These are phyloP conservation scores for Cystofilobasidium bisporidii DNA, from an alignment of 768 basidiomycete species.

Conservation along the genomic window DNA sequence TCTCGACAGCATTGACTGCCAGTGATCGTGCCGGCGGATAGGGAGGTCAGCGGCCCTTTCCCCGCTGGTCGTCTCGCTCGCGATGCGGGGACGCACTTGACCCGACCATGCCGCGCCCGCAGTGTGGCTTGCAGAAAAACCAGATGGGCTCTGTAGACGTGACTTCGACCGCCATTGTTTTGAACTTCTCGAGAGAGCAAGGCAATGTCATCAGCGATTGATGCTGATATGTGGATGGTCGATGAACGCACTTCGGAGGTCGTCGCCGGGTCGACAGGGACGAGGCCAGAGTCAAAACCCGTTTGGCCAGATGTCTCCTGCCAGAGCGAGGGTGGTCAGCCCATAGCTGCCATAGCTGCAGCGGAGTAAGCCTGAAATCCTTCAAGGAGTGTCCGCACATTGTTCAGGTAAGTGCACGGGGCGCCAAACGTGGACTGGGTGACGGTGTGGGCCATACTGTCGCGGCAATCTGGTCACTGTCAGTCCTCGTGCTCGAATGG, in stretches of 20 bases:
- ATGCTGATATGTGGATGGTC: too few species aligned
- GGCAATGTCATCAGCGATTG: too few species aligned
- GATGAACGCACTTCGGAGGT: not conserved
- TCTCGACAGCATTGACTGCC: not conserved
- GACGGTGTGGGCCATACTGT: not conserved
- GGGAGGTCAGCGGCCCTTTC: too few species aligned
- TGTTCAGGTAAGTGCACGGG: not conserved
- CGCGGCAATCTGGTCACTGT: not conserved
- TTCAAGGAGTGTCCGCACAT: not conserved
- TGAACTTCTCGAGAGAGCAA: not conserved
- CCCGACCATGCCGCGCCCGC: not conserved
- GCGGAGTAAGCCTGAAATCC: too few species aligned
- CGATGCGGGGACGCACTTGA: not conserved
- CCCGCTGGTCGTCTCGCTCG: not conserved
- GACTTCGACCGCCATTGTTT: not conserved
- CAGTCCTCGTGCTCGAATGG: not conserved
- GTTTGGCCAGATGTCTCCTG: not conserved
- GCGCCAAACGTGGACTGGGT: not conserved
- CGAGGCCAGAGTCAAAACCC: not conserved
- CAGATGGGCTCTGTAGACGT: not conserved
- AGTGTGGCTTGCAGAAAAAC: constrained; percentile 2
- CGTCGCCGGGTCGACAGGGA: not conserved
- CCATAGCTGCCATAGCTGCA: too few species aligned
- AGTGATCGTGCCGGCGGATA: too few species aligned
- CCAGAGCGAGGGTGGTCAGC: not conserved